Conservation (phyloP, 2,329 filamentous ascomycete species). For the Aspergillus ruber region DNA sequence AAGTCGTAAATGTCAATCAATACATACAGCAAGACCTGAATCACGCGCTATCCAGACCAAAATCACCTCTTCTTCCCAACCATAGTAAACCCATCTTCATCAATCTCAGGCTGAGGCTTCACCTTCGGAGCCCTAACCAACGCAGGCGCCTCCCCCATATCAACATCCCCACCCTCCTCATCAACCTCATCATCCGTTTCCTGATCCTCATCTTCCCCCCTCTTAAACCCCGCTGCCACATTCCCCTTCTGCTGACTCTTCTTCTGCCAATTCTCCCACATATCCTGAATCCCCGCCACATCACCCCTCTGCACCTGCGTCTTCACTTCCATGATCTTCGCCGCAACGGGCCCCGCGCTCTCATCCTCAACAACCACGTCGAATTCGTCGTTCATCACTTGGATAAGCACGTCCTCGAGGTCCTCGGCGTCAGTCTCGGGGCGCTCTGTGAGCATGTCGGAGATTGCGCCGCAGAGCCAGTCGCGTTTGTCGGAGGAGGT, state of each 20-base stretch:
- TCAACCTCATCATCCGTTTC: slow-evolving; percentile 54
- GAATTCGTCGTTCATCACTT: slow-evolving; percentile 94
- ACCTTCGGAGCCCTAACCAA: slow-evolving; percentile 54
- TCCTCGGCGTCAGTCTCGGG: slow-evolving; percentile 67
- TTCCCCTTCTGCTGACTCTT: slow-evolving; percentile 30
- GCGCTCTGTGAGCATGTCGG: slow-evolving; percentile 63
- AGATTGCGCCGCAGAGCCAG: slow-evolving; percentile 87
- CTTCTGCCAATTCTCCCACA: slow-evolving; percentile 46
- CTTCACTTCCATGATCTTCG: slow-evolving; percentile 63
- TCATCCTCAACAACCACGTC: slow-evolving; percentile 89
- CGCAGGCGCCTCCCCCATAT: slow-evolving; percentile 64
- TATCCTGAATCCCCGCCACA: slow-evolving; percentile 56
- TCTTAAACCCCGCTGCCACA: slow-evolving; percentile 30
- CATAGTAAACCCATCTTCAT: slow-evolving; percentile 76
- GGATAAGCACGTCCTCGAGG: slow-evolving; percentile 74
- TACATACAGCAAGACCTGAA: not conserved
- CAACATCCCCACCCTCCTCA: slow-evolving; percentile 52
- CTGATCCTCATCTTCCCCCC: slow-evolving; percentile 47
- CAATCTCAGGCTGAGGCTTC: slow-evolving; percentile 63
- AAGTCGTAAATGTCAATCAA: slow-evolving; percentile 1
- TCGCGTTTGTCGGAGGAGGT: slow-evolving; percentile 82
- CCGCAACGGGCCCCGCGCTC: slow-evolving; percentile 67
- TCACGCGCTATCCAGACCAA: slow-evolving; percentile 3
- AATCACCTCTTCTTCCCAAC: slow-evolving; percentile 58
- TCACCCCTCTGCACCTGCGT: slow-evolving; percentile 59